Conservation (phyloP, 495 filamentous ascomycete genomes). For the Annulohypoxylon maeteangense region DNA sequence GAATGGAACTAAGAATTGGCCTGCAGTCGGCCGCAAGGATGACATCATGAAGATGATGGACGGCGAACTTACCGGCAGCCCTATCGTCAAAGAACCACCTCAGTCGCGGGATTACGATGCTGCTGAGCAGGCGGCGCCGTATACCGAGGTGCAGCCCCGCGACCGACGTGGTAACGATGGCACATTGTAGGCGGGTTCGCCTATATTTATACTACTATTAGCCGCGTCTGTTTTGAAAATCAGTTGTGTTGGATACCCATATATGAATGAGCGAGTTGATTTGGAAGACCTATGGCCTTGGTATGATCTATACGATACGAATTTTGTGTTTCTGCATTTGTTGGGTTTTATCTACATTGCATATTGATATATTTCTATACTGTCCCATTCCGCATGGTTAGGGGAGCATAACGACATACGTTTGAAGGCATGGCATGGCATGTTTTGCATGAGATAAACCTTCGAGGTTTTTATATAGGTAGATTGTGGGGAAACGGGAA, state of each 20-base stretch:
- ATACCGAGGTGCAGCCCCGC: constrained; percentile 41
- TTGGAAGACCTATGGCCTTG: constrained; percentile 24
- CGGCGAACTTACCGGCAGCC: constrained; percentile 22
- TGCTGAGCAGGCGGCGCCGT: constrained; percentile 48
- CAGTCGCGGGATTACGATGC: constrained; percentile 31
- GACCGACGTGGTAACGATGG: constrained; percentile 24
- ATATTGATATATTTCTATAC: constrained; percentile 3
- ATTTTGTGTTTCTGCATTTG: background rate
- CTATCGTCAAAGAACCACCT: background rate
- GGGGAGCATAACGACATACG: background rate
- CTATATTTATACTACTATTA: background rate
- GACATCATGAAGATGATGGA: constrained; percentile 57
- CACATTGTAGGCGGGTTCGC: constrained; percentile 33
- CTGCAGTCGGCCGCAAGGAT: constrained; percentile 61
- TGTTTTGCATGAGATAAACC: background rate
- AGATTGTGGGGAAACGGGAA: background rate
- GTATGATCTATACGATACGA: constrained; percentile 22
- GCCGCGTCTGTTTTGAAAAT: background rate
- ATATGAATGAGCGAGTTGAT: constrained; percentile 11
- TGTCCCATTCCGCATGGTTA: constrained; percentile 8
- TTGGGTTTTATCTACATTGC: constrained; percentile 1
- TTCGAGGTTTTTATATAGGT: background rate
- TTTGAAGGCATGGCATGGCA: background rate
- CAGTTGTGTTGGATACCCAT: constrained; percentile 32
- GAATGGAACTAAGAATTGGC: constrained; percentile 50